phyloP scores from a whole-genome alignment of 2,329 filamentous ascomycete species.

The Colletotrichum salicis region DNA sequence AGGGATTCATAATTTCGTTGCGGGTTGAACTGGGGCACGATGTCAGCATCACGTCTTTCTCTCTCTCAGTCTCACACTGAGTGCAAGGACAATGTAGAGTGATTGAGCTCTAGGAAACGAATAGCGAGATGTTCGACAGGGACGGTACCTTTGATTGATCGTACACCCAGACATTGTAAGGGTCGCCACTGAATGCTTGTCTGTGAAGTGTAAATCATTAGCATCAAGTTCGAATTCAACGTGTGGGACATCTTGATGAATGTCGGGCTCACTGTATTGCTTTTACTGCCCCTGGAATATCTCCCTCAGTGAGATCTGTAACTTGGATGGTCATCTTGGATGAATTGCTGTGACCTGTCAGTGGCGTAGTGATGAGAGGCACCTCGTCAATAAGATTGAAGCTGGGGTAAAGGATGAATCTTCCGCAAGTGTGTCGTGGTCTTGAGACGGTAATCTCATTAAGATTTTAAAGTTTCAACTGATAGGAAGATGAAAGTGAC shows the following conservation, averaged over 20 bases:
- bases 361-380: not conserved
- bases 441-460: too few species aligned
- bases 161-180: conserved; percentile 75
- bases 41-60: not conserved
- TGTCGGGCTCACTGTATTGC: conserved; percentile 64
- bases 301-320: conserved; percentile 62
- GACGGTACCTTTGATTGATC: conserved; percentile 60
- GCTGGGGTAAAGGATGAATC: too few species aligned
- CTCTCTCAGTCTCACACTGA: too few species aligned
- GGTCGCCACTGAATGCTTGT: conserved; percentile 72
- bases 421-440: too few species aligned
- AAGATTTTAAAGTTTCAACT: not conserved
- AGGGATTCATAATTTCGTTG: conserved; percentile 72
- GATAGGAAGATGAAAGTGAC: too few species aligned
- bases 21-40: conserved; percentile 61
- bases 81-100: too few species aligned
- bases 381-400: not conserved
- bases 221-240: not conserved
- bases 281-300: conserved; percentile 72
- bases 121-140: too few species aligned
- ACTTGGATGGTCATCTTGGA: conserved; percentile 63
- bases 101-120: too few species aligned
- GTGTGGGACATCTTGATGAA: not conserved
- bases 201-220: conserved; percentile 27
- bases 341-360: not conserved